A percentile compares a stretch with the other conserved stretches of the same genome.
Evolutionary conservation across 352 stramenopile genomes (phyloP).

Genomic region (Pythium volutum): DNA sequence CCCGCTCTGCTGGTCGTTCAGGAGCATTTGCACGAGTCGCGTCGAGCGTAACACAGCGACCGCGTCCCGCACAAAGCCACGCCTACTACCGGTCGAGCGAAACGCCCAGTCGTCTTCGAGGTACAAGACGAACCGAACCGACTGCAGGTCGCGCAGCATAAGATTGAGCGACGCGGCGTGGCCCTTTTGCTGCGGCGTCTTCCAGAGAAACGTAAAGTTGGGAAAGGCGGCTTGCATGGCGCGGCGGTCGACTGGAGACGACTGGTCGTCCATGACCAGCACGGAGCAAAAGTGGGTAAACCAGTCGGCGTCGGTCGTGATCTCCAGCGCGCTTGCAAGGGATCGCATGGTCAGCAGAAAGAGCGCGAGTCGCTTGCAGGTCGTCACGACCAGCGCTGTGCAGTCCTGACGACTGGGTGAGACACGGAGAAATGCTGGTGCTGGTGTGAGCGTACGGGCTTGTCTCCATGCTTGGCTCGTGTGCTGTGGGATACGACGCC

Average conservation of each 20-base stretch:
- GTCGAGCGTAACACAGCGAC: conserved; percentile 24
- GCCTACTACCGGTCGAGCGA: no score
- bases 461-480: conserved; percentile 24
- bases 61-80: conserved; percentile 22
- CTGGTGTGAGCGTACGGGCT: conserved; percentile 9
- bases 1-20: conserved; percentile 50
- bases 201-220: conserved; percentile 36
- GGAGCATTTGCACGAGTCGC: conserved; percentile 36
- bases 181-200: conserved; percentile 28
- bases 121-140: conserved; percentile 49
- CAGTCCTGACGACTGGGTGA: conserved; percentile 4
- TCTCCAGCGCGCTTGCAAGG: conserved; percentile 19
- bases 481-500: conserved; percentile 15
- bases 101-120: conserved; percentile 67
- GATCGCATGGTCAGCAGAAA: conserved; percentile 41
- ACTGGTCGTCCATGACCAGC: conserved; percentile 57
- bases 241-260: conserved; percentile 30
- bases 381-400: conserved; percentile 54
- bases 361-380: conserved; percentile 48
- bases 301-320: conserved; percentile 6
- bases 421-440: background rate
- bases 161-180: conserved; percentile 56
- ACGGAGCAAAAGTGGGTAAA: conserved; percentile 36
- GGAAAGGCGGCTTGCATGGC: conserved; percentile 37
- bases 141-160: conserved; percentile 24